A percentile compares a stretch with the other conserved stretches of the same genome.
Conservation (phyloP, 2,329 filamentous ascomycete genomes). For the Colletotrichum cereale region DNA sequence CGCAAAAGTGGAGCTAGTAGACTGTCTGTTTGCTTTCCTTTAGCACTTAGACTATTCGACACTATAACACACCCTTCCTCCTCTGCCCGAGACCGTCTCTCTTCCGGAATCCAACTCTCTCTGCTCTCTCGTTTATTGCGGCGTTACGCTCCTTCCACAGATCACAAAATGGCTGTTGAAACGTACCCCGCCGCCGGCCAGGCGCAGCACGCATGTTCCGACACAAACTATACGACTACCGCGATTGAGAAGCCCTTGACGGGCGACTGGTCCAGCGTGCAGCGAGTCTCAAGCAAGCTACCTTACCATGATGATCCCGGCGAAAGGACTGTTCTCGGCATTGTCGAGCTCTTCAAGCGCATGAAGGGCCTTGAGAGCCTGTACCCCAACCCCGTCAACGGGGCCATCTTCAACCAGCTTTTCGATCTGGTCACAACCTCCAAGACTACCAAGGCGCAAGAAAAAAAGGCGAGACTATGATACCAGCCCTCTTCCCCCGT, state of each 20-base stretch:
- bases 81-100: no score
- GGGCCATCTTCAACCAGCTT: background rate
- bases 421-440: background rate
- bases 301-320: background rate
- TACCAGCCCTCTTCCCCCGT: no score
- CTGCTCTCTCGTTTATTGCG: no score
- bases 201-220: background rate
- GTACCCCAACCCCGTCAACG: background rate
- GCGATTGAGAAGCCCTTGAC: background rate
- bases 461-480: background rate
- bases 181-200: no score
- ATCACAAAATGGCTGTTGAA: background rate
- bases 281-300: background rate
- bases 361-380: background rate
- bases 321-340: background rate
- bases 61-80: no score
- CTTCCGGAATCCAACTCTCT: no score
- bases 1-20: no score
- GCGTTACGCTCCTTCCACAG: no score
- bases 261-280: background rate
- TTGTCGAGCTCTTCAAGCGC: background rate
- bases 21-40: no score
- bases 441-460: background rate
- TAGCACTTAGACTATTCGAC: no score
- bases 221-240: background rate